Base-by-base conservation (phyloP, 1,139 yeast genomes). In the Scheffersomyces cryptocercus region DNA sequence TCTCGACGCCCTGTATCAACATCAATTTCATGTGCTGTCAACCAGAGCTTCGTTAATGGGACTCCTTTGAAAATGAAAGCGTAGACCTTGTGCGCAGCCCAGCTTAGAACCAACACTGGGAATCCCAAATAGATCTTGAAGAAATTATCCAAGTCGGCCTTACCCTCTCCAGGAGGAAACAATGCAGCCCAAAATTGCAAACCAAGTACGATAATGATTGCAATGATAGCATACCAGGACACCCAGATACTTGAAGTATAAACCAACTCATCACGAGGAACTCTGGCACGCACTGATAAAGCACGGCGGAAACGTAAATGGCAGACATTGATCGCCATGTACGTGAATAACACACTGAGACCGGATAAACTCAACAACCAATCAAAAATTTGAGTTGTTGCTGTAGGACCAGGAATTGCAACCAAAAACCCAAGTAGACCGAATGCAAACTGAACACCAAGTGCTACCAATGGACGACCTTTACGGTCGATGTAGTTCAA, bases 1-100 rank as follows among this genome's bases (percentile, higher is more conserved):
- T 78, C 76, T 52, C 82, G 73, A 59, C 84, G 71, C 38, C 84
- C 84, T 42, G 73, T 67, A 47, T 73, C 76, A 36, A 82, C 59
- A 54, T 82, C 86, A 51, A 81, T 71, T 44, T 72, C 67, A 42
- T 65, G 65, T 40, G 77, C 67, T 36, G 75, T 75, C 45, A 65
- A 67, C 42, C 59, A 61, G 8, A 77, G 54, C 37, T 64, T 68
- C 7, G 52, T 48, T 4, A 65, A 44, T n/a, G 69, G 68, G 11
- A 61, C 51, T 5, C 53, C 54, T 54, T 54, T 48, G 36, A 42
- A 56, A 12, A 52, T 39, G 32, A 52, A 50, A 14, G 65, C 62
- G 44, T 63, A 68, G 13, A 69, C 41, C 58, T 70, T 70, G 53
- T 69, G 73, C 5, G 63, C 65, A 3, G 65, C 32, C 52, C 65